phyloP scores from a whole-genome alignment of 2,329 filamentous ascomycete genomes.

The Canariomyces notabilis region DNA sequence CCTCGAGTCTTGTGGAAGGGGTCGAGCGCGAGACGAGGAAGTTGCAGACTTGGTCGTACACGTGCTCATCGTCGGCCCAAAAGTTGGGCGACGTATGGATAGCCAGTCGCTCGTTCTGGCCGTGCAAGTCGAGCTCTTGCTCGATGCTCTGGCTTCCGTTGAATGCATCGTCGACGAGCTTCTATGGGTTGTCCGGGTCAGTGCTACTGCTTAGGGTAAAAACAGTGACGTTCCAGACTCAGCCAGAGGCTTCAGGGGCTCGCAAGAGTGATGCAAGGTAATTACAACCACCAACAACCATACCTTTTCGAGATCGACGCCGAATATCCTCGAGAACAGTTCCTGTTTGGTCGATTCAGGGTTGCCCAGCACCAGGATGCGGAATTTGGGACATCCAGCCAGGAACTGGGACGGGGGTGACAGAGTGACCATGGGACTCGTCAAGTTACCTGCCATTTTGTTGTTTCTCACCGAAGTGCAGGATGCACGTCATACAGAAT shows the following conservation, averaged over 20 bases:
- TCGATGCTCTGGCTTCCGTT: slow-evolving; percentile 17
- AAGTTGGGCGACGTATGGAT: slow-evolving; percentile 24
- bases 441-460: background rate
- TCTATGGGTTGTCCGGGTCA: slow-evolving; percentile 7
- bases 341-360: slow-evolving; percentile 26
- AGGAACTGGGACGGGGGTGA: slow-evolving; percentile 20
- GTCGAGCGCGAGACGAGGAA: slow-evolving; percentile 15
- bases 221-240: too few relatives aligned
- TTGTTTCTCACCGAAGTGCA: background rate
- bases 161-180: slow-evolving; percentile 20
- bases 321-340: slow-evolving; percentile 22
- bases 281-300: background rate
- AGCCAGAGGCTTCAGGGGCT: too few relatives aligned
- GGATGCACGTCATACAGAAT: background rate
- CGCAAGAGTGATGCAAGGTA: too few relatives aligned
- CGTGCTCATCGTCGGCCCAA: slow-evolving; percentile 19
- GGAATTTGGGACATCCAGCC: slow-evolving; percentile 22
- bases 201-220: too few relatives aligned
- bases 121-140: slow-evolving; percentile 16
- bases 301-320: slow-evolving; percentile 23
- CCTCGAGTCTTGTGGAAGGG: background rate
- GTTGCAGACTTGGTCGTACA: slow-evolving; percentile 21
- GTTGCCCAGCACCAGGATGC: slow-evolving; percentile 23
- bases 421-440: slow-evolving; percentile 11
- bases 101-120: slow-evolving; percentile 21